Conservation (phyloP, 2,329 filamentous ascomycete genomes). For the Domatiomyces globalis region DNA sequence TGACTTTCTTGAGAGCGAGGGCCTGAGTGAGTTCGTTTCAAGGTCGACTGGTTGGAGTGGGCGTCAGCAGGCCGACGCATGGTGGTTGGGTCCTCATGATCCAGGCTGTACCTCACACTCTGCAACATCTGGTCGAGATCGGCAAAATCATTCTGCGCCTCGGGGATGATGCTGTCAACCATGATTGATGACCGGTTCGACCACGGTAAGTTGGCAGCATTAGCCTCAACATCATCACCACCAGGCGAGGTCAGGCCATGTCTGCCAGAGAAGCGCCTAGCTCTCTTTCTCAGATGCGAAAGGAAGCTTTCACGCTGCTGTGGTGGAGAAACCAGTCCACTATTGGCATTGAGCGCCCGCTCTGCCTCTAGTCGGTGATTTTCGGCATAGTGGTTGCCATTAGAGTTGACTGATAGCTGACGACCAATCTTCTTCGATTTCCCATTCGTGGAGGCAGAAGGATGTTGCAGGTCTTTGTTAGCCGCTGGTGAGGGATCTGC, state of each 20-base stretch:
- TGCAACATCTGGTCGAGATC: conserved; percentile 50
- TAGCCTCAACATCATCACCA: conserved; percentile 81
- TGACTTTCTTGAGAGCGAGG: conserved; percentile 14
- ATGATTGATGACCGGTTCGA: conserved; percentile 73
- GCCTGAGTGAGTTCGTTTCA: conserved; percentile 16
- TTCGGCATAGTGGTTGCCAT: conserved; percentile 84
- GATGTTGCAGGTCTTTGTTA: conserved; percentile 7
- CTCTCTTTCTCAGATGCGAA: conserved; percentile 87
- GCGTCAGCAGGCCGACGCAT: background rate
- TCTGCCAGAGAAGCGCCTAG: conserved; percentile 78
- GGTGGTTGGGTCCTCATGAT: conserved; percentile 20
- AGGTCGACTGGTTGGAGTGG: conserved; percentile 12
- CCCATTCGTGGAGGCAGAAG: conserved; percentile 40
- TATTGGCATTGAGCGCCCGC: conserved; percentile 70
- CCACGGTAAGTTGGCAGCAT: conserved; percentile 83
- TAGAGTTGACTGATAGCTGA: conserved; percentile 82
- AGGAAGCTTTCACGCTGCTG: conserved; percentile 94
- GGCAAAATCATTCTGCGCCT: conserved; percentile 38
- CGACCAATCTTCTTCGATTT: conserved; percentile 81
- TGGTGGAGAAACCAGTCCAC: conserved; percentile 59
- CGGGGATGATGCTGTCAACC: conserved; percentile 40
- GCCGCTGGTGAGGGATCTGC: conserved; percentile 25
- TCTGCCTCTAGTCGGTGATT: conserved; percentile 83
- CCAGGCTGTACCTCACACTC: conserved; percentile 45
- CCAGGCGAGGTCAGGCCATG: conserved; percentile 70